Percentiles rank a stretch among this genome's conserved stretches.
Conservation (phyloP, 495 filamentous ascomycete genomes). For the Stereocaulon alpinum region DNA sequence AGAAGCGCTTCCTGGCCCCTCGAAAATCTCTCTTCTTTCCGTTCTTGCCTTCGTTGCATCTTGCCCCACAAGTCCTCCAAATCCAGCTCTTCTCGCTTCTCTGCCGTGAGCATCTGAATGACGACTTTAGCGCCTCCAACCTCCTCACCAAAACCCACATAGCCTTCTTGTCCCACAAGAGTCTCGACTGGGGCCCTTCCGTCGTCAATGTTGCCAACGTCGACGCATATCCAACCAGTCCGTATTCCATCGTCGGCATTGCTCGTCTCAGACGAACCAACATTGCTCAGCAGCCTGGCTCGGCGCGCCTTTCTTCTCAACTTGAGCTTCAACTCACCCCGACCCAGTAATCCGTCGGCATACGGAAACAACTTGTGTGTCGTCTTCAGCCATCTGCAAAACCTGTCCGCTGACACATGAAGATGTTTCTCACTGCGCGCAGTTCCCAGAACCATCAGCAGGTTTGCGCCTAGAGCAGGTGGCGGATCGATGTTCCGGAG, state of each 20-base stretch:
- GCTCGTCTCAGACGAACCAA: slow-evolving; percentile 41
- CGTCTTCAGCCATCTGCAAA: slow-evolving; percentile 76
- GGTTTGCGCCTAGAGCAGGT: slow-evolving; percentile 71
- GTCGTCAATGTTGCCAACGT: slow-evolving; percentile 59
- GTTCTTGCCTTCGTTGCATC: slow-evolving; percentile 35
- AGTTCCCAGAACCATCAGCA: slow-evolving; percentile 90
- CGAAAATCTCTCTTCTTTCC: slow-evolving; percentile 26
- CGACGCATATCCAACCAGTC: slow-evolving; percentile 94
- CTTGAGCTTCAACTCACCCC: slow-evolving; percentile 84
- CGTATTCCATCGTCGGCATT: slow-evolving; percentile 64
- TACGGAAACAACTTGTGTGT: slow-evolving; percentile 58
- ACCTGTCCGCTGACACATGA: slow-evolving; percentile 80
- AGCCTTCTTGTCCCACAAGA: slow-evolving; percentile 32
- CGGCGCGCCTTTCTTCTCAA: slow-evolving; percentile 68
- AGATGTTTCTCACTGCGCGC: slow-evolving; percentile 88
- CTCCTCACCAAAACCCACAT: slow-evolving; percentile 65
- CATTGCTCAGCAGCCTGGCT: slow-evolving; percentile 58
- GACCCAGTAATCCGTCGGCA: slow-evolving; percentile 80
- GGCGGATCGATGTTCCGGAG: slow-evolving; percentile 76
- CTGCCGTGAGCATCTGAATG: slow-evolving; percentile 82
- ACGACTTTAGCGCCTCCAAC: slow-evolving; percentile 55
- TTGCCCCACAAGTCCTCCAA: slow-evolving; percentile 71
- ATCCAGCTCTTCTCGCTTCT: slow-evolving; percentile 72
- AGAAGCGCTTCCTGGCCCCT: slow-evolving; percentile 20
- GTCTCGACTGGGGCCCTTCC: slow-evolving; percentile 32